Evolutionary conservation across 768 basidiomycete species (phyloP), one percentile per base, ranked within the genome.

Genomic region (Rhizopogon roseolus): DNA sequence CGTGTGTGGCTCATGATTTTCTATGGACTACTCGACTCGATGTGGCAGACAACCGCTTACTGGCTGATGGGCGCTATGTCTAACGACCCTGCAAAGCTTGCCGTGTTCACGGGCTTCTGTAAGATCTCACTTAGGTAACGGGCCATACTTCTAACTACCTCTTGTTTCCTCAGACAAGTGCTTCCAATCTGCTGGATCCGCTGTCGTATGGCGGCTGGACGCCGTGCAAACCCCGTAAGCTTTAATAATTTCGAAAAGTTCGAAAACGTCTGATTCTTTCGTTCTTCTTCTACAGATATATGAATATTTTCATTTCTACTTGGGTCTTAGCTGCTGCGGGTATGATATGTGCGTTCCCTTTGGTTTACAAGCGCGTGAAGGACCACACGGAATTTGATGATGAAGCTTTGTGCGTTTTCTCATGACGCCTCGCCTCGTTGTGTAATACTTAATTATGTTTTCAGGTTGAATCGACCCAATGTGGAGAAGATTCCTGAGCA

Each of bases 131-230:
- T 5, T 48, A 39, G 29, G 36, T 38, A 45, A 40, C n/a, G 42
- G 42, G 40, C 19, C 40, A n/a, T 8, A 5, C 27, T 34, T 28
- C 54, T 56, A 13, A 51, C 45, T 14, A n/a, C 27, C 8, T 13
- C 13, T 36, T 36, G 2, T 7, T 46, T 14, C 9, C 41, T 16
- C 56, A 76, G 83, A 86, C 59, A 85, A 88, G 62, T 85, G 84
- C 7, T 73, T 89, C 44, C 86, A 88, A 60, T 85, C 83, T 10
- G 84, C 85, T 5, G 86, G 83, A 52, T 85, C 79, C 22, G 86
- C 84, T 5, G 84, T 37, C 14, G 66, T 79, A 16, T 88, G 85
- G 85, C 73, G 81, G 39, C 81, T 78, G 11, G 87, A 89, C 68
- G 85, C 74, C 1, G 73, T 79, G 13, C 72, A 74, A 54, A 62